Percentiles rank a stretch among this genome's conserved stretches.
Evolutionary conservation across 495 filamentous ascomycete genomes (phyloP).

Genomic region (Podospora pseudopauciseta): DNA sequence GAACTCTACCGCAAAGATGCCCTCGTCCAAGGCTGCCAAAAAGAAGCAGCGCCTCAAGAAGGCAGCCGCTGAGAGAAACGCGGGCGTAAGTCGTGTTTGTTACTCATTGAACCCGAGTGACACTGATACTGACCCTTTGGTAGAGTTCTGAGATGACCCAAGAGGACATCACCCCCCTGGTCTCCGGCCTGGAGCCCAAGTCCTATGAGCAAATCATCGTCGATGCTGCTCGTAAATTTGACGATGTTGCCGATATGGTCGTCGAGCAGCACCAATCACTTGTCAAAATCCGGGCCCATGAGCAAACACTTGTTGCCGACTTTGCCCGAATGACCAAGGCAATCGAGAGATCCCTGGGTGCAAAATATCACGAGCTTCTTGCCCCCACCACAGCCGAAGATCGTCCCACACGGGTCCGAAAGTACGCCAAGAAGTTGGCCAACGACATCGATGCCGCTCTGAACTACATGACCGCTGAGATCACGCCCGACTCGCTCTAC

Average conservation of each 20-base stretch:
- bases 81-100: neutral
- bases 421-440: neutral
- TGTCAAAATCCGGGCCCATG: neutral
- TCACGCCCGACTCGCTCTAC: neutral
- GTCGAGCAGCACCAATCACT: neutral
- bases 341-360: neutral
- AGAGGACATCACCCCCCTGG: neutral
- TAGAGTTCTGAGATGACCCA: neutral
- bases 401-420: neutral
- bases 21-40: neutral
- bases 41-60: neutral
- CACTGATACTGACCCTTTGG: neutral
- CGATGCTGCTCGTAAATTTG: neutral
- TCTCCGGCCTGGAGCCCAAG: neutral
- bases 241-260: neutral
- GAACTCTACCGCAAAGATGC: neutral
- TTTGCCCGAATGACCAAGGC: neutral
- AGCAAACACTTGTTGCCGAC: neutral
- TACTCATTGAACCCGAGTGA: neutral
- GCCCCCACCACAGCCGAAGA: neutral
- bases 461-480: neutral
- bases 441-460: neutral
- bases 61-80: neutral
- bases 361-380: neutral
- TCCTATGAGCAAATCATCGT: neutral